A percentile compares a stretch with the other conserved stretches of the same genome.
Conservation (phyloP, 495 filamentous ascomycete genomes). For the Ramalina peruviana region DNA sequence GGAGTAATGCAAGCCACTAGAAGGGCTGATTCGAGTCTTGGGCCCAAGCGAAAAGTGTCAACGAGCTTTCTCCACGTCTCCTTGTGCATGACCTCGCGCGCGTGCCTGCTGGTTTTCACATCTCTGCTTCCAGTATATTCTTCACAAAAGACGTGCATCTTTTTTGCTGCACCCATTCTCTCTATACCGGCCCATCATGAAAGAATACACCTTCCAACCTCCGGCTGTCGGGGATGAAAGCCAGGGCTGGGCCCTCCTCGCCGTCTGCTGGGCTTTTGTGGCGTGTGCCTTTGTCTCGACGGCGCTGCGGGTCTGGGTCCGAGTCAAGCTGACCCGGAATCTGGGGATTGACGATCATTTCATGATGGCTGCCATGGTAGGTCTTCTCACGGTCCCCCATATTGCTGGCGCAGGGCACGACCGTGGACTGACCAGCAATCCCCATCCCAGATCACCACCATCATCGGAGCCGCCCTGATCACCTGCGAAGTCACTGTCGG, state of each 20-base stretch:
- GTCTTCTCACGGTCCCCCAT: background rate
- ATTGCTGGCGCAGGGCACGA: background rate
- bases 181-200: background rate
- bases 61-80: no score
- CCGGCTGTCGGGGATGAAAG: conserved; percentile 7
- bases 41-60: no score
- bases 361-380: conserved; percentile 11
- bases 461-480: conserved; percentile 9
- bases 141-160: no score
- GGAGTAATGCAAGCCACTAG: no score
- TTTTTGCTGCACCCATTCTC: no score
- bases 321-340: conserved; percentile 9
- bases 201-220: conserved; percentile 5
- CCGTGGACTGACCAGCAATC: background rate
- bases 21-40: no score
- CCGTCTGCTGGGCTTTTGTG: conserved; percentile 12
- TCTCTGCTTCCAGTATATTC: no score
- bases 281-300: conserved; percentile 10
- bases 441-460: conserved; percentile 5
- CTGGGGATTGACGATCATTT: conserved; percentile 10
- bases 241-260: conserved; percentile 11
- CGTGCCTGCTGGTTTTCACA: no score
- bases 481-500: conserved; percentile 8
- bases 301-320: conserved; percentile 8
- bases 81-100: no score